phyloP scores from a whole-genome alignment of 495 filamentous ascomycete species.

The Clavariopsis aquatica region DNA sequence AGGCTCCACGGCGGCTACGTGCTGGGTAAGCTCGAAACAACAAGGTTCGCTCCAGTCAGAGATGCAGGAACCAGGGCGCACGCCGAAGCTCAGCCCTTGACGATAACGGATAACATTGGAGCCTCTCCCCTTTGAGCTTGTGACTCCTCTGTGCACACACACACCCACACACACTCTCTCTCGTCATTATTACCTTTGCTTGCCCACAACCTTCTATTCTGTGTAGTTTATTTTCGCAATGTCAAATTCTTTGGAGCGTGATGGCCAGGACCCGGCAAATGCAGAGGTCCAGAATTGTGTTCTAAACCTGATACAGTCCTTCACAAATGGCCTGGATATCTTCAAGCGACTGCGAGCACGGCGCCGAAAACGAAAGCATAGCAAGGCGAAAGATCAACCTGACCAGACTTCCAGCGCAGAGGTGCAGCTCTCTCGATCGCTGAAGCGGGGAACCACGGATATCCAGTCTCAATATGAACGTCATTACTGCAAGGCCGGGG shows the following conservation, averaged over 20 bases:
- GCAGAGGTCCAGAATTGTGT: constrained; percentile 32
- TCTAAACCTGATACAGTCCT: constrained; percentile 35
- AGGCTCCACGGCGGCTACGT: constrained; percentile 26
- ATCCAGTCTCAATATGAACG: constrained; percentile 41
- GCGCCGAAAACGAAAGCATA: constrained; percentile 35
- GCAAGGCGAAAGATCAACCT: constrained; percentile 10
- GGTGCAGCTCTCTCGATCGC: constrained; percentile 38
- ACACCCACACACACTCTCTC: no score
- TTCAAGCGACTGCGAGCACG: constrained; percentile 37
- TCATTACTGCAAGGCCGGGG: constrained; percentile 34
- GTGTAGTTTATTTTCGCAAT: constrained; percentile 5
- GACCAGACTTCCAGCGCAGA: constrained; percentile 26
- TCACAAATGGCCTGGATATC: constrained; percentile 37
- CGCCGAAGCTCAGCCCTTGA: constrained; percentile 5
- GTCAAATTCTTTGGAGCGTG: not conserved
- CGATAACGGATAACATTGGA: constrained; percentile 31
- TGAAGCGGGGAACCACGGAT: constrained; percentile 41
- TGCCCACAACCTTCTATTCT: constrained; percentile 6
- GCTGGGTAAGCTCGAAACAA: constrained; percentile 17
- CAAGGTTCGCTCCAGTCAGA: constrained; percentile 25
- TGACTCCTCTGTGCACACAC: no score
- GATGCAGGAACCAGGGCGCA: constrained; percentile 34
- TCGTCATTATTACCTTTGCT: constrained; percentile 1
- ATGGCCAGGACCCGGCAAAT: not conserved
- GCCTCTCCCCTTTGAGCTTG: constrained; percentile 15